Base-by-base conservation (phyloP, 768 basidiomycete genomes). In the Lactifluus hygrophoroides region DNA sequence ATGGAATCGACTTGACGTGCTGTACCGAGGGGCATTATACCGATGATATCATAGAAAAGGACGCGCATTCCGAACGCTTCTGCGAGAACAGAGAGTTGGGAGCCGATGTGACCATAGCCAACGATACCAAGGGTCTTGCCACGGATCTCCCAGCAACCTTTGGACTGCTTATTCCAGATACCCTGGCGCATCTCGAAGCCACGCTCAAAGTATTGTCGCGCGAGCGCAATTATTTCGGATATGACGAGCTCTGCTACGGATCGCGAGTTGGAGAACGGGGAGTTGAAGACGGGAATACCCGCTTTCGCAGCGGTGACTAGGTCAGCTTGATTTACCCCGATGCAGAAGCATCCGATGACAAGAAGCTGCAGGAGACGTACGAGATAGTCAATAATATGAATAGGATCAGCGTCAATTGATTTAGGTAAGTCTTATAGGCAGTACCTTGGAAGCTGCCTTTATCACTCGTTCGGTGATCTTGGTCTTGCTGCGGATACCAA, bases 211-310 rank as follows among this genome's bases (percentile, higher is more conserved):
- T 95, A 82, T 69, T 99, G 96, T 25, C 96, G 87, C 3, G 95
- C 95, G 63, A 99, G 85, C 3, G 88, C 88, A 67, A 99, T 82
- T 67, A 98, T 79, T 73, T 99, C 96, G 58, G 85, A 80, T 73
- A 99, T 83, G 72, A 99, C 96, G 48, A 99, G 84, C 75, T 99
- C 96, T 40, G 96, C 96, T 54, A 99, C 96, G 1, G 96, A 98
- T 65, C 96, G 90, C 32, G 96, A 98, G 77, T 96, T 98, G 69
- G 92, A 94, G 75, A 94, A 95, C 35, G 96, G 96, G 6, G 96
- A 98, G 73, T 99, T 99, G 80, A 99, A 99, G 55, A 99, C 95
- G 28, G 95, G 92, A 64, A 99, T 88, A 58, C 96, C 96, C 52
- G 89, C 83, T 54, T 82, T 82, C 35, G 88, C 84, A 25, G 94